Evolutionary conservation across 495 filamentous ascomycete genomes (phyloP).

Genomic region (Penicillium malachiteum): DNA sequence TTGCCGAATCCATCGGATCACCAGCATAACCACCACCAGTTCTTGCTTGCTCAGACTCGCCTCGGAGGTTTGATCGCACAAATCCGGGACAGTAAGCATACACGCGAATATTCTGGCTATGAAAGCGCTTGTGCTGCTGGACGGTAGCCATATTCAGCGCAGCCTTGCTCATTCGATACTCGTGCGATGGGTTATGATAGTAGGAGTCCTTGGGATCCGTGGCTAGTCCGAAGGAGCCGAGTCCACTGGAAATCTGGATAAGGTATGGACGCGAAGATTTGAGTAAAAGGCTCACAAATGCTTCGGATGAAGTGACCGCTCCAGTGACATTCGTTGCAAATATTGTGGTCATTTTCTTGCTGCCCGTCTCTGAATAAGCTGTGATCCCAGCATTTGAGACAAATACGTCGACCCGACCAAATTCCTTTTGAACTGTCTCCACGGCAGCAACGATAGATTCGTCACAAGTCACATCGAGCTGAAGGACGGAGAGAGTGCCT

Average conservation of each 20-base stretch:
- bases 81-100: constrained; percentile 31
- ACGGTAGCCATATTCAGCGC: constrained; percentile 41
- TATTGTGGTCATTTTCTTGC: constrained; percentile 24
- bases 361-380: constrained; percentile 8
- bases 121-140: constrained; percentile 17
- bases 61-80: constrained; percentile 38
- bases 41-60: constrained; percentile 26
- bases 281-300: constrained; percentile 38
- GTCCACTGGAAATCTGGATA: constrained; percentile 36
- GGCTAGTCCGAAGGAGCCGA: constrained; percentile 35
- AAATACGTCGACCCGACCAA: constrained; percentile 32
- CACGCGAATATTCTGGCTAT: constrained; percentile 13
- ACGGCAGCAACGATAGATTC: constrained; percentile 28
- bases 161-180: constrained; percentile 43
- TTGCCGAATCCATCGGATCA: constrained; percentile 29
- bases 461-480: constrained; percentile 32
- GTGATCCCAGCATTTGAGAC: constrained; percentile 35
- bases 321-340: constrained; percentile 42
- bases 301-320: constrained; percentile 33
- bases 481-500: constrained; percentile 22
- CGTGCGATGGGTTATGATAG: constrained; percentile 18
- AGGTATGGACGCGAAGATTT: constrained; percentile 36
- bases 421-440: constrained; percentile 12
- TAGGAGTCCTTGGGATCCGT: constrained; percentile 21
- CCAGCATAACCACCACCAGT: constrained; percentile 29